Conservation (phyloP, 108 stramenopile species). For the Hondaea fermentalgiana region DNA sequence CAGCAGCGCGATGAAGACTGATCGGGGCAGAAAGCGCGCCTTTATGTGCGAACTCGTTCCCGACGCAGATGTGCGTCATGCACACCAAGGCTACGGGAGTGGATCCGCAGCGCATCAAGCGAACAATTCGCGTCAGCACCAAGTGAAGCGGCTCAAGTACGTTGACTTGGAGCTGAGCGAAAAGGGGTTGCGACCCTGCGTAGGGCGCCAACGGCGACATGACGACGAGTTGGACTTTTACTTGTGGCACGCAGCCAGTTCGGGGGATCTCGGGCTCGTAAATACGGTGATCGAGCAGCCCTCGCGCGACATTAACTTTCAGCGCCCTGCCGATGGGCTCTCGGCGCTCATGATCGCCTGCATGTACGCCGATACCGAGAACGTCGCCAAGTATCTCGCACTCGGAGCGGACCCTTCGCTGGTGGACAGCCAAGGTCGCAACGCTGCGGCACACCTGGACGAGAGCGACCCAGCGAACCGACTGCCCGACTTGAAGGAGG, state of each 20-base stretch:
- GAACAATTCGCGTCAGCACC: not conserved
- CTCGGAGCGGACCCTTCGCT: not conserved
- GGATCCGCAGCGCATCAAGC: not conserved
- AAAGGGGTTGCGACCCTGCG: not conserved
- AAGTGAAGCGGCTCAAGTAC: not conserved
- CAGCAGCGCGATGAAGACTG: not conserved
- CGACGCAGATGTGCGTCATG: not conserved
- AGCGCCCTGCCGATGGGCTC: not conserved
- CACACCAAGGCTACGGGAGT: too few relatives aligned
- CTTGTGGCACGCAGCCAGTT: not conserved
- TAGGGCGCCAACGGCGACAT: not conserved
- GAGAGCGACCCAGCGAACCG: not conserved
- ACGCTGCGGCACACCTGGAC: not conserved
- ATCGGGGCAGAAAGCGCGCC: not conserved
- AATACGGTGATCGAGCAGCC: not conserved
- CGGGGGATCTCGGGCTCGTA: not conserved
- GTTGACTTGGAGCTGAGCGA: not conserved
- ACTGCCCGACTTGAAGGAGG: not conserved
- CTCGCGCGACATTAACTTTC: not conserved
- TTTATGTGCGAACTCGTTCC: not conserved
- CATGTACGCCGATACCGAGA: not conserved
- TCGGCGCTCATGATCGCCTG: not conserved
- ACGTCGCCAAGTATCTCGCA: not conserved
- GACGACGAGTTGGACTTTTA: constrained; percentile 2
- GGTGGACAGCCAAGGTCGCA: not conserved